phyloP scores from a whole-genome alignment of 768 basidiomycete species.

The Bullera alba region DNA sequence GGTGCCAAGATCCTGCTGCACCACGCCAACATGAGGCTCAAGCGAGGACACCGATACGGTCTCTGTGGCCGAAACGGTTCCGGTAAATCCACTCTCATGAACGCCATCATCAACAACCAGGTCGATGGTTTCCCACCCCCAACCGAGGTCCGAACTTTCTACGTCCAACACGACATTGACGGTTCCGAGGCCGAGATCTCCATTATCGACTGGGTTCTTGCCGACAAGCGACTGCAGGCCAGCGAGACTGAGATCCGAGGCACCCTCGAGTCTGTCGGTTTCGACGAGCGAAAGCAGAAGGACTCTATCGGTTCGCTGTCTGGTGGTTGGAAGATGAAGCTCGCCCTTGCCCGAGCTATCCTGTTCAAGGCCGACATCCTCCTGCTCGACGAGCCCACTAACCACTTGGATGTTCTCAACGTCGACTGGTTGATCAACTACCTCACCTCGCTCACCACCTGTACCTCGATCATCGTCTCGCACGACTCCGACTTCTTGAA shows the following conservation, averaged over 20 bases:
- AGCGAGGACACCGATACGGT: conserved; percentile 98
- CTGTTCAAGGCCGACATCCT: conserved; percentile 97
- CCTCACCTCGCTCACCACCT: conserved; percentile 74
- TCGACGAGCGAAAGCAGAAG: conserved; percentile 76
- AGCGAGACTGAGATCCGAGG: conserved; percentile 63
- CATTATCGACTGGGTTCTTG: conserved; percentile 77
- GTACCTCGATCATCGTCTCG: conserved; percentile 96
- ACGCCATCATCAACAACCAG: conserved; percentile 53
- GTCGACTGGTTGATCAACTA: conserved; percentile 95
- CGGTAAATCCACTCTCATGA: conserved; percentile 59
- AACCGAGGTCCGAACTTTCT: conserved; percentile 95
- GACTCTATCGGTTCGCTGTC: conserved; percentile 82
- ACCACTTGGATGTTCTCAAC: conserved; percentile 85
- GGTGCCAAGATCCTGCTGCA: conserved; percentile 98
- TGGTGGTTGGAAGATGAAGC: conserved; percentile 99
- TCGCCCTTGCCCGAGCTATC: conserved; percentile 93
- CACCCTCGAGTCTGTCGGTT: conserved; percentile 84
- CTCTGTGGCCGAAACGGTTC: conserved; percentile 98
- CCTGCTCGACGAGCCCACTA: conserved; percentile 89
- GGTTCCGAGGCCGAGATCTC: conserved; percentile 88
- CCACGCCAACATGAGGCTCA: conserved; percentile 91
- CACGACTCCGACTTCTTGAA: conserved; percentile 97
- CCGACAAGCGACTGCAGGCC: conserved; percentile 74
- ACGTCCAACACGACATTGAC: conserved; percentile 98
- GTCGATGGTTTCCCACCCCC: conserved; percentile 98